Evolutionary conservation across 768 basidiomycete genomes (phyloP).

Genomic region (Hericium alpestre): DNA sequence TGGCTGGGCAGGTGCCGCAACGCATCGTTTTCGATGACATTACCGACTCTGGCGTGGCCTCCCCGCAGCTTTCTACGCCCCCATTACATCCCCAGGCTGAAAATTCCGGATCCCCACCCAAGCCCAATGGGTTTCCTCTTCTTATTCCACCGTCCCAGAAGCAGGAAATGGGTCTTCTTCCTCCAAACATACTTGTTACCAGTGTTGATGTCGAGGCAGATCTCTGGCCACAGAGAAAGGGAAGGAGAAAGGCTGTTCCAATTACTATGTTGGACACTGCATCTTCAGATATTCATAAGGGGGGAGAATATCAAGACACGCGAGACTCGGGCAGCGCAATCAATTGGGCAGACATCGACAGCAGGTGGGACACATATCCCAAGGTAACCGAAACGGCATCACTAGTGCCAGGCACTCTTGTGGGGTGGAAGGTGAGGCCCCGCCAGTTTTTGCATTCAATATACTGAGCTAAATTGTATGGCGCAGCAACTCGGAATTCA

Average conservation of each 20-base stretch:
- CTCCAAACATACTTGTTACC: conserved; percentile 58
- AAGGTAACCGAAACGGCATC: conserved; percentile 10
- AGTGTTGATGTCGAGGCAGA: conserved; percentile 59
- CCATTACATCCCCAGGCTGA: conserved; percentile 7
- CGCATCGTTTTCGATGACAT: conserved; percentile 45
- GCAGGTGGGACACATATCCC: conserved; percentile 17
- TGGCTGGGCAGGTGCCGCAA: conserved; percentile 29
- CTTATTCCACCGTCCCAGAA: conserved; percentile 59
- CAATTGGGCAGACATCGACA: conserved; percentile 17
- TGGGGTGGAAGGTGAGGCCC: conserved; percentile 25
- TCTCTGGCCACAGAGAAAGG: conserved; percentile 20
- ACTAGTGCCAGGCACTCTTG: conserved; percentile 14
- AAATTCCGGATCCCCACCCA: neutral
- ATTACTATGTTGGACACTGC: neutral
- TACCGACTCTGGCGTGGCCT: conserved; percentile 1
- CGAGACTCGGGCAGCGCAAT: conserved; percentile 7
- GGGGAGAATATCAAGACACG: conserved; percentile 6
- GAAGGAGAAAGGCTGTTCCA: conserved; percentile 23
- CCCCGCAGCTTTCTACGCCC: neutral
- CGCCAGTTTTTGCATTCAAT: neutral
- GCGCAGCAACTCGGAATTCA: conserved; percentile 48
- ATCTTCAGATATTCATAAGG: neutral
- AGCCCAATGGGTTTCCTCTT: conserved; percentile 9
- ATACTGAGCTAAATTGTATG: neutral
- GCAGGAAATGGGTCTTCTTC: conserved; percentile 36